Percentiles rank a stretch among this genome's conserved stretches.
Evolutionary conservation across 2,329 filamentous ascomycete genomes (phyloP).

Genomic region (Nemania diffusa): DNA sequence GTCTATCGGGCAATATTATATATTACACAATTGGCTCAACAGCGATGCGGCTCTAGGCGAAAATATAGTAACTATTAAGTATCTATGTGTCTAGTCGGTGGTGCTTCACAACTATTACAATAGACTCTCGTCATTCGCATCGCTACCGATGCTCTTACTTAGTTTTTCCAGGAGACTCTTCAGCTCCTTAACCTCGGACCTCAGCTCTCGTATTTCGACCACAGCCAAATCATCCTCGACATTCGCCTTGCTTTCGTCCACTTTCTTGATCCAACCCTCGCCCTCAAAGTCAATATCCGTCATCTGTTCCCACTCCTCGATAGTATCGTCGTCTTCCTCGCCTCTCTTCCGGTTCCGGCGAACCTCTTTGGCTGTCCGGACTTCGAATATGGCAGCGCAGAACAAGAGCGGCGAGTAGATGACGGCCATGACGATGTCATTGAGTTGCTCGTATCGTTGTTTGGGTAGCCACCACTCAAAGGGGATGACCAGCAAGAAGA

Average conservation of each 20-base stretch:
- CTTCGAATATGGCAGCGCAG: constrained; percentile 79
- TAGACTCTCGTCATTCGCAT: constrained; percentile 36
- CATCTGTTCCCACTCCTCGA: constrained; percentile 95
- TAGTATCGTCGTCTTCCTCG: constrained; percentile 87
- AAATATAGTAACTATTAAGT: not conserved
- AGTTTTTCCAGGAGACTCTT: constrained; percentile 58
- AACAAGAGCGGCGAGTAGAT: constrained; percentile 88
- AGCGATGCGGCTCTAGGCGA: not conserved
- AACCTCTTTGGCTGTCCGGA: constrained; percentile 72
- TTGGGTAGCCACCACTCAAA: constrained; percentile 97
- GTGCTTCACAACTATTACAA: constrained; percentile 19
- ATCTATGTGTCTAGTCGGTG: not conserved
- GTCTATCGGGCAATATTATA: no score
- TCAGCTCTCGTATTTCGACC: constrained; percentile 72
- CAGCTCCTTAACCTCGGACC: constrained; percentile 67
- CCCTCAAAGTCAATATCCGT: constrained; percentile 78
- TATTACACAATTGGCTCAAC: no score
- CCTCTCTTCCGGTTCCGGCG: constrained; percentile 78
- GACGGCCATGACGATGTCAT: constrained; percentile 86
- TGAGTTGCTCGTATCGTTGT: constrained; percentile 78
- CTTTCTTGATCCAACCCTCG: constrained; percentile 86
- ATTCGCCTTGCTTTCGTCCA: constrained; percentile 80
- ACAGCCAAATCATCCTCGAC: constrained; percentile 81
- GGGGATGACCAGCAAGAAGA: constrained; percentile 79
- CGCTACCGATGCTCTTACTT: constrained; percentile 36